These are phyloP conservation scores for Mucor mucedo DNA, from an alignment of 371 early-diverging fungal genomes.

Conservation along the genomic window DNA sequence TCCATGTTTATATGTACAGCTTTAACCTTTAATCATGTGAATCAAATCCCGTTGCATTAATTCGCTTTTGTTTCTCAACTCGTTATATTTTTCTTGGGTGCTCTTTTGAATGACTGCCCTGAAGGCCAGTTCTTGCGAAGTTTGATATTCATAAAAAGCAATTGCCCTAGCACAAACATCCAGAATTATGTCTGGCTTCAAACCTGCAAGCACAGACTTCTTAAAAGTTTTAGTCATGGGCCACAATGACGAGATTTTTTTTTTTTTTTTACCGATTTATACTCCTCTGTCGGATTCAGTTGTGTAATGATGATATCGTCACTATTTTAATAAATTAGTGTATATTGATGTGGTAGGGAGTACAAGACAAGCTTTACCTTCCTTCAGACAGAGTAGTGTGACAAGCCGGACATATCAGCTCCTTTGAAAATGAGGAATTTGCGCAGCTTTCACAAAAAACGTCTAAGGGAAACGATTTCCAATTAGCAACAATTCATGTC, in stretches of 20 bases:
- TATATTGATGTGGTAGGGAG: slow-evolving; percentile 8
- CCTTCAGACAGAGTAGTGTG: slow-evolving; percentile 59
- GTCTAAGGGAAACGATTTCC: slow-evolving; percentile 47
- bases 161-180: slow-evolving; percentile 78
- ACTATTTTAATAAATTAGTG: slow-evolving; percentile 31
- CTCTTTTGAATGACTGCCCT: slow-evolving; percentile 60
- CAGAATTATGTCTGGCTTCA: slow-evolving; percentile 74
- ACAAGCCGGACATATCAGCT: slow-evolving; percentile 80
- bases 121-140: slow-evolving; percentile 70
- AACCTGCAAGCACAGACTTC: slow-evolving; percentile 75
- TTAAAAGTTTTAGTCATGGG: neutral
- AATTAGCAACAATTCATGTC: neutral
- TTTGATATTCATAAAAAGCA: slow-evolving; percentile 80
- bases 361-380: neutral
- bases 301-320: slow-evolving; percentile 73
- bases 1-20: neutral
- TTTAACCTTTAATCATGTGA: slow-evolving; percentile 56
- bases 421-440: slow-evolving; percentile 56
- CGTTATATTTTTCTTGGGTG: slow-evolving; percentile 53
- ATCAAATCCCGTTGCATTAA: slow-evolving; percentile 53
- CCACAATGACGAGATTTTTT: neutral
- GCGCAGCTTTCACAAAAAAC: slow-evolving; percentile 82
- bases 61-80: slow-evolving; percentile 53
- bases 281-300: slow-evolving; percentile 73
- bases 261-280: neutral